These are phyloP conservation scores for Hypoxylon trugodes DNA, from an alignment of 495 filamentous ascomycete genomes.

Conservation along the genomic window DNA sequence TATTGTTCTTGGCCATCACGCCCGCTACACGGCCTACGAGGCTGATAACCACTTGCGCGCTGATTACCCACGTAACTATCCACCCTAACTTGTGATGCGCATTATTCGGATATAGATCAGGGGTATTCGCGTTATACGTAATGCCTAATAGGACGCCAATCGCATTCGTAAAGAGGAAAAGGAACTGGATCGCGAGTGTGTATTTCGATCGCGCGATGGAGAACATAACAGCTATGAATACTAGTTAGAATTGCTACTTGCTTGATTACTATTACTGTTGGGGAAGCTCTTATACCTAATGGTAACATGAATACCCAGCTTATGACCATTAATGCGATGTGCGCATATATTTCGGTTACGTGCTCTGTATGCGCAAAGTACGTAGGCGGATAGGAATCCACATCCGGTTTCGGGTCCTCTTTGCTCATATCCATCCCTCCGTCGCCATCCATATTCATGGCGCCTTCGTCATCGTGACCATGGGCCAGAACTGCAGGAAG, in stretches of 20 bases:
- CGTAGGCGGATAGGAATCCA: conserved; percentile 59
- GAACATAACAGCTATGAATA: conserved; percentile 78
- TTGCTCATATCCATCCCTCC: conserved; percentile 55
- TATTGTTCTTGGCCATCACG: conserved; percentile 37
- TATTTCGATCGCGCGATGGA: conserved; percentile 82
- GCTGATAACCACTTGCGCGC: conserved; percentile 72
- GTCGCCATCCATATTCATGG: conserved; percentile 57
- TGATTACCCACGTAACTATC: conserved; percentile 76
- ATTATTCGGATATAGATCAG: conserved; percentile 89
- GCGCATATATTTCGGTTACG: conserved; percentile 72
- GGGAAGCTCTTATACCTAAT: conserved; percentile 66
- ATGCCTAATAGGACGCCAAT: conserved; percentile 74
- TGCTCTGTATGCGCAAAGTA: conserved; percentile 81
- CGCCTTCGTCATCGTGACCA: conserved; percentile 47
- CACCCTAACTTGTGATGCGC: conserved; percentile 91
- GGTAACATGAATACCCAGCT: conserved; percentile 89
- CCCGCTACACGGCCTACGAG: conserved; percentile 64
- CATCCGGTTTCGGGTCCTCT: conserved; percentile 52
- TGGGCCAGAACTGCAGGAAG: conserved; percentile 53
- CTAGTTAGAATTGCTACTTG: conserved; percentile 28
- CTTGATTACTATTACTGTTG: not conserved
- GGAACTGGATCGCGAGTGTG: conserved; percentile 74
- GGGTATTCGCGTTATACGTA: conserved; percentile 83
- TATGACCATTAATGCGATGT: conserved; percentile 81
- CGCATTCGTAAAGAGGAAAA: conserved; percentile 77